Evolutionary conservation across 164 flowering plant genomes (phyloP).

Genomic region (Tetracentron sinense): DNA sequence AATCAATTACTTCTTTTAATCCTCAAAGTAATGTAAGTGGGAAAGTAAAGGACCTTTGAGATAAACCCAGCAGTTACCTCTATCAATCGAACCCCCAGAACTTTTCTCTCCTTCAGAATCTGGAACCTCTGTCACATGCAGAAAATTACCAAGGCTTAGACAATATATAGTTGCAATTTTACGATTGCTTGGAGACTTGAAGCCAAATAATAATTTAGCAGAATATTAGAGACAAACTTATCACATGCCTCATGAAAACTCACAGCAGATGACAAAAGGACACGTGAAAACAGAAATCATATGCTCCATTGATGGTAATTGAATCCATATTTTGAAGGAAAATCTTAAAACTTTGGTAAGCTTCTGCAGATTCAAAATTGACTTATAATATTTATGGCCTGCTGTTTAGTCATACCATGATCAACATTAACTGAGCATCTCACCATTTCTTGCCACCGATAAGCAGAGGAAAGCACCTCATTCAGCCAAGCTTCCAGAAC

Average conservation of each 20-base stretch:
- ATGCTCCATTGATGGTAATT: neutral
- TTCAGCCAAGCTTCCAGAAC: neutral
- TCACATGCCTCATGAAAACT: neutral
- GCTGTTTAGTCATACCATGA: neutral
- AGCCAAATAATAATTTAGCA: neutral
- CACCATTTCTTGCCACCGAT: neutral
- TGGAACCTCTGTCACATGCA: slow-evolving; percentile 36
- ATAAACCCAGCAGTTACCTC: slow-evolving; percentile 42
- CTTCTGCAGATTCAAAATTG: neutral
- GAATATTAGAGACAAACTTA: neutral
- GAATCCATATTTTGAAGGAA: neutral
- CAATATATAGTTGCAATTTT: neutral
- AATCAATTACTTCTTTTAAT: neutral
- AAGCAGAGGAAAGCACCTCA: neutral
- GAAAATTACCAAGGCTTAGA: neutral
- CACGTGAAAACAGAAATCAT: neutral
- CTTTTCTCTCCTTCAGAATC: slow-evolving; percentile 40
- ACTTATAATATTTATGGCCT: neutral
- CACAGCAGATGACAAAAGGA: neutral
- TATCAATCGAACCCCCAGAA: slow-evolving; percentile 54
- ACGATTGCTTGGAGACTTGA: neutral
- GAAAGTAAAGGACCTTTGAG: neutral
- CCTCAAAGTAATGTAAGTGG: neutral
- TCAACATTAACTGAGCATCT: neutral
- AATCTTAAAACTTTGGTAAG: neutral